Percentiles rank a stretch among this genome's conserved stretches.
Evolutionary conservation across 139 green algal species (phyloP).

Genomic region (Chlorella sp.): DNA sequence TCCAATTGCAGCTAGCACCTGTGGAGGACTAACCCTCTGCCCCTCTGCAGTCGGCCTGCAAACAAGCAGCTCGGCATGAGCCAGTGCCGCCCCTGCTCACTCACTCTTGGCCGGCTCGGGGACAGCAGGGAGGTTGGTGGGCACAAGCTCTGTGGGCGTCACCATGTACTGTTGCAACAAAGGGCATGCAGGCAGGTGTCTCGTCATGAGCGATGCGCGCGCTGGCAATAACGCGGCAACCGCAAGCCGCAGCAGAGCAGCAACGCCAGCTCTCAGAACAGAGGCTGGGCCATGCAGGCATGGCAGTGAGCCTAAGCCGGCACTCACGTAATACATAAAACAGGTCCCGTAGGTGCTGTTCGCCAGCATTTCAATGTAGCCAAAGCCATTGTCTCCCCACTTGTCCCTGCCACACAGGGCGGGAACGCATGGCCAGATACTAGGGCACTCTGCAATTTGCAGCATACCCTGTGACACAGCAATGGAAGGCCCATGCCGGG

Average conservation of each 20-base stretch:
- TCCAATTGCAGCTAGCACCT: not conserved
- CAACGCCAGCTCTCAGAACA: no score
- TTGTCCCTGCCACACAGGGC: no score
- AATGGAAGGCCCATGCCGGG: no score
- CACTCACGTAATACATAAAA: not conserved
- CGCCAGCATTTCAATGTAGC: not conserved
- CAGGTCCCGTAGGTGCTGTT: not conserved
- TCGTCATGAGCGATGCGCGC: not conserved
- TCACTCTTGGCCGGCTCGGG: not conserved
- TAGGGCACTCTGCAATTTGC: no score
- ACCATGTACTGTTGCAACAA: not conserved
- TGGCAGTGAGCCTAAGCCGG: no score
- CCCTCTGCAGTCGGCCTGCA: not conserved
- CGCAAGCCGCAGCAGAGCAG: no score
- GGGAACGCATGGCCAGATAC: no score
- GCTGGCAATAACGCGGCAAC: not conserved
- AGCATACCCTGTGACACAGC: no score
- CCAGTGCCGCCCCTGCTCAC: not conserved
- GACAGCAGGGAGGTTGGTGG: not conserved
- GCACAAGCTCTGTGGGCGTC: not conserved
- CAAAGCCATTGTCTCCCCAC: not conserved
- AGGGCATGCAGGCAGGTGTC: not conserved
- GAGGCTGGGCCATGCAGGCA: no score
- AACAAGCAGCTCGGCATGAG: not conserved
- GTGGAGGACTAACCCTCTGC: not conserved